Evolutionary conservation across 805 yeast species (phyloP).

Genomic region (Starmerella powellii): DNA sequence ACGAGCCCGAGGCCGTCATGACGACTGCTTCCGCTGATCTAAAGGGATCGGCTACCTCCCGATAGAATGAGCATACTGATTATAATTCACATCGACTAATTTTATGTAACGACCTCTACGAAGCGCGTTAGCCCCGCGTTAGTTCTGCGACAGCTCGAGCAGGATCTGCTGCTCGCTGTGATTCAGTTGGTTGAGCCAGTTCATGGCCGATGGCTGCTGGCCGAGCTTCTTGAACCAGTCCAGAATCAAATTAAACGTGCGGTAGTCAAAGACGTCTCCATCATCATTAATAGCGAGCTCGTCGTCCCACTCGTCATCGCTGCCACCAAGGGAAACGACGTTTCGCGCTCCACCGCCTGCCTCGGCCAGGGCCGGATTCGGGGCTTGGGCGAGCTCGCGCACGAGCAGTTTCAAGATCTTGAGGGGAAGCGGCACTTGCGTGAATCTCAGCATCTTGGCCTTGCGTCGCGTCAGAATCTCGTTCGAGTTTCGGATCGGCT

Average conservation of each 20-base stretch:
- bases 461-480: slow-evolving; percentile 73
- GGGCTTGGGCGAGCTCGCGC: slow-evolving; percentile 52
- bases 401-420: slow-evolving; percentile 64
- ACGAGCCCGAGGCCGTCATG: too few relatives aligned
- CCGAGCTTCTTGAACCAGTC: slow-evolving; percentile 25
- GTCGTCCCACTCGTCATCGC: slow-evolving; percentile 34
- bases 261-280: slow-evolving; percentile 21
- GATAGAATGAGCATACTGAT: neutral
- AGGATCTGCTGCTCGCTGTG: slow-evolving; percentile 16
- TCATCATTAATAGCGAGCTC: slow-evolving; percentile 22
- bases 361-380: slow-evolving; percentile 31
- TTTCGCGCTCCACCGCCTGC: too few relatives aligned
- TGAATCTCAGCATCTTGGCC: slow-evolving; percentile 51
- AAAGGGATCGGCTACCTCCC: neutral
- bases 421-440: slow-evolving; percentile 52
- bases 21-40: neutral
- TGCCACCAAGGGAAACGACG: slow-evolving; percentile 12
- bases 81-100: too few relatives aligned
- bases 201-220: slow-evolving; percentile 8
- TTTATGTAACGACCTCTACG: too few relatives aligned
- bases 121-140: too few relatives aligned
- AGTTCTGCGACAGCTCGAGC: too few relatives aligned
- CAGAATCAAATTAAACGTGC: slow-evolving; percentile 21
- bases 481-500: slow-evolving; percentile 54
- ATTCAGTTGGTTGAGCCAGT: slow-evolving; percentile 18